Evolutionary conservation across 108 stramenopile species (phyloP).

Genomic region (Parietichytrium sp.): DNA sequence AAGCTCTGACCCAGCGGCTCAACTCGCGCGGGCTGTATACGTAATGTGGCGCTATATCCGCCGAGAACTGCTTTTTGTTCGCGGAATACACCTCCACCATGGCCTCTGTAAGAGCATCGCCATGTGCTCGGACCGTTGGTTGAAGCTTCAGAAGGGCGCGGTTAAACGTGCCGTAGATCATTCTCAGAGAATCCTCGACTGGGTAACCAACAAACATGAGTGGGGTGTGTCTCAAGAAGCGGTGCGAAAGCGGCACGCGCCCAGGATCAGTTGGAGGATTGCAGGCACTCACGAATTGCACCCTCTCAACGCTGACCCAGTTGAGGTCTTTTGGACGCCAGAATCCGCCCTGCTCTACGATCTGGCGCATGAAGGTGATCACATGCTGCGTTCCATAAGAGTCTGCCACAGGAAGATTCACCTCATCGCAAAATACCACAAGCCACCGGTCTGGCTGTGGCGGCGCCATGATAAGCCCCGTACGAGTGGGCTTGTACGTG

Average conservation of each 20-base stretch:
- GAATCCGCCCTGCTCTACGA: conserved; percentile 95
- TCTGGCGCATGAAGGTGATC: conserved; percentile 92
- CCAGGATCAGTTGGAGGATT: conserved; percentile 98
- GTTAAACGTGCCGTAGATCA: conserved; percentile 93
- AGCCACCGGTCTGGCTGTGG: conserved; percentile 73
- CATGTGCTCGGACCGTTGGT: conserved; percentile 82
- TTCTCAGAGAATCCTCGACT: conserved; percentile 77
- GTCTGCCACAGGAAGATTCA: conserved; percentile 94
- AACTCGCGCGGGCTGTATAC: conserved; percentile 97
- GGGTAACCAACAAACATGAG: conserved; percentile 96
- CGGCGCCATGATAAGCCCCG: conserved; percentile 64
- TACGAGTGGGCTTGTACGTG: conserved; percentile 79
- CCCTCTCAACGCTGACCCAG: not conserved
- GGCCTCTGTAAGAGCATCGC: conserved; percentile 83
- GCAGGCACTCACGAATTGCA: conserved; percentile 73
- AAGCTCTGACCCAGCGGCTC: conserved; percentile 91
- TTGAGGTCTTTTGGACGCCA: conserved; percentile 65
- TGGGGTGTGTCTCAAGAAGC: conserved; percentile 93
- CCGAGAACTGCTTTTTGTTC: conserved; percentile 80
- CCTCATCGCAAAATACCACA: conserved; percentile 97
- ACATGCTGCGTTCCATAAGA: conserved; percentile 92
- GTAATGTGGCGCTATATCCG: conserved; percentile 88
- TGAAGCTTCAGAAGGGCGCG: conserved; percentile 90
- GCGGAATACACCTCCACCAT: conserved; percentile 93
- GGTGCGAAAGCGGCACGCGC: conserved; percentile 78